Conservation (phyloP, 495 filamentous ascomycete species). For the Daldinia caldariorum region DNA sequence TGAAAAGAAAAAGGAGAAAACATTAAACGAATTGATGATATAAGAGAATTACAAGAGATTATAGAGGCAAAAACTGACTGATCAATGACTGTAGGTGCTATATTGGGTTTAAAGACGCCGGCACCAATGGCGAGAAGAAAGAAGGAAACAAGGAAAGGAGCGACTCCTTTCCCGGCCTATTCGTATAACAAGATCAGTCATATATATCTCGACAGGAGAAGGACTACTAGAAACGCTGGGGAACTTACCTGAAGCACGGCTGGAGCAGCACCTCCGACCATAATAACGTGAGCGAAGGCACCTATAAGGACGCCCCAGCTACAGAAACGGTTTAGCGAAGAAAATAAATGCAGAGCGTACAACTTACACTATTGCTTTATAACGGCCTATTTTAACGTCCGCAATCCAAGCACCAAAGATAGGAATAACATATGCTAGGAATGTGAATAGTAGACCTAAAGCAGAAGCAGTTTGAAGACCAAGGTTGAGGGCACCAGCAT, state of each 20-base stretch:
- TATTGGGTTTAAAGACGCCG: conserved; percentile 77
- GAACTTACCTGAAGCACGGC: conserved; percentile 52
- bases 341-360: neutral
- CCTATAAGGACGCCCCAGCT: conserved; percentile 60
- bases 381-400: conserved; percentile 62
- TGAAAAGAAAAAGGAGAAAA: no score
- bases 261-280: conserved; percentile 64
- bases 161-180: conserved; percentile 56
- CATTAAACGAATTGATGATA: no score
- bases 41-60: no score
- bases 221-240: neutral
- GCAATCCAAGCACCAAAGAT: conserved; percentile 63
- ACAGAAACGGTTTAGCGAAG: neutral
- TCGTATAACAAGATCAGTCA: neutral
- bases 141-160: conserved; percentile 62
- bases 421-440: conserved; percentile 63
- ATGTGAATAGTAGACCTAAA: conserved; percentile 60
- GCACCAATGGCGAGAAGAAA: conserved; percentile 62
- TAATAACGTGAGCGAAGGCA: conserved; percentile 64
- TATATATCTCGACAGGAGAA: neutral
- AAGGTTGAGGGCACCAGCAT: conserved; percentile 46
- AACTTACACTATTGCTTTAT: conserved; percentile 60
- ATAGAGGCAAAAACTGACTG: conserved; percentile 49
- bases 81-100: conserved; percentile 72
- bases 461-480: conserved; percentile 64